Evolutionary conservation across 306 rosid genomes (phyloP).

Genomic region (Quercus rubra): DNA sequence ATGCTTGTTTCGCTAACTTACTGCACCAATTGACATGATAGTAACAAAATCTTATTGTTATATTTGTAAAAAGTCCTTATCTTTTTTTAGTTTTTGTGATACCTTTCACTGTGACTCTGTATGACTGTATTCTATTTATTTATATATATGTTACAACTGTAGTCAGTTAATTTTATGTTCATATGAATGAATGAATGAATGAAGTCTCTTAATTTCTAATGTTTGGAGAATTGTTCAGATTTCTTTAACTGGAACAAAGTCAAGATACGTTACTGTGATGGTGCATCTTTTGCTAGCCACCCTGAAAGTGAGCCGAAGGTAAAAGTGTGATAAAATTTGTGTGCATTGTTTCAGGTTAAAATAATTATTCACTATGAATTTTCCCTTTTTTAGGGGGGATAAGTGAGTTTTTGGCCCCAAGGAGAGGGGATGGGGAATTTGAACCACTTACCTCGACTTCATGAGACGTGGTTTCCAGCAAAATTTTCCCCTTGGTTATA

Average conservation of each 20-base stretch:
- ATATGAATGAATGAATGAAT: constrained; percentile 5
- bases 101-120: too few species aligned
- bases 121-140: too few species aligned
- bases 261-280: constrained; percentile 92
- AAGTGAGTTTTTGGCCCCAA: too few species aligned
- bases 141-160: too few species aligned
- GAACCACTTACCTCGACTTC: too few species aligned
- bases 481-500: not conserved
- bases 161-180: not conserved
- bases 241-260: constrained; percentile 97
- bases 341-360: not conserved
- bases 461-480: too few species aligned
- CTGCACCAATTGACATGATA: too few species aligned
- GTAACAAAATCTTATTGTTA: too few species aligned
- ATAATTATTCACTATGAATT: not conserved
- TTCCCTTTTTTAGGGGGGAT: not conserved
- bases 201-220: constrained; percentile 24
- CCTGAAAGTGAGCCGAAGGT: constrained; percentile 67
- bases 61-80: too few species aligned
- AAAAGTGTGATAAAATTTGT: constrained; percentile 6
- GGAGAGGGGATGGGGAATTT: too few species aligned
- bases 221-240: constrained; percentile 55
- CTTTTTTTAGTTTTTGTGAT: too few species aligned
- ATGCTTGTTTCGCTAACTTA: too few species aligned
- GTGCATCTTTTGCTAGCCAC: constrained; percentile 87